Percentiles rank a stretch among this genome's conserved stretches.
Evolutionary conservation across 2,329 filamentous ascomycete species (phyloP).

Genomic region (Emmonsiellopsis sp.): DNA sequence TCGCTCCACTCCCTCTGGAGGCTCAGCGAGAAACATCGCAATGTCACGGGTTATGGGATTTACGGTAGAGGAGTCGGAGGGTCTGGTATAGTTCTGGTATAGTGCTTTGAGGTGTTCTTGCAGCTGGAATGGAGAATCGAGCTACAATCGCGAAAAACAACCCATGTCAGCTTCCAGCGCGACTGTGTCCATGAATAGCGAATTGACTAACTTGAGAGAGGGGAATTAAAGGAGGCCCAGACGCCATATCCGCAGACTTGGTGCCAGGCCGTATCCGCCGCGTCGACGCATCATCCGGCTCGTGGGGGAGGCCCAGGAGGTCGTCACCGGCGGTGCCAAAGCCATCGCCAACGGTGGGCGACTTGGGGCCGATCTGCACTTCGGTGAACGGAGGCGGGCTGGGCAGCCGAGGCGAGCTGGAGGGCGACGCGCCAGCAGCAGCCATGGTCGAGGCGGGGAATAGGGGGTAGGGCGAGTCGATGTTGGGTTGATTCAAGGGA

Average conservation of each 20-base stretch:
- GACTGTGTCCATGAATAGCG: not conserved
- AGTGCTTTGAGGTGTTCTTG: constrained; percentile 94
- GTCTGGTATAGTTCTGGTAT: constrained; percentile 70
- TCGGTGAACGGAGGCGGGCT: constrained; percentile 92
- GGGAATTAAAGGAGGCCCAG: constrained; percentile 80
- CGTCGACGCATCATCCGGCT: constrained; percentile 62
- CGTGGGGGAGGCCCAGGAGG: constrained; percentile 45
- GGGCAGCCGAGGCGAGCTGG: constrained; percentile 83
- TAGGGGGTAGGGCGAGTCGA: not conserved
- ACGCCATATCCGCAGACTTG: constrained; percentile 83
- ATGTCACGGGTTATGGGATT: constrained; percentile 66
- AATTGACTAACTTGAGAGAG: constrained; percentile 59
- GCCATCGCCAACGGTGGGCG: constrained; percentile 56
- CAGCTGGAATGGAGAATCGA: constrained; percentile 93
- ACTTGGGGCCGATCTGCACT: constrained; percentile 77
- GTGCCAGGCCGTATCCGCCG: constrained; percentile 88
- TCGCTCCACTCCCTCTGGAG: constrained; percentile 72
- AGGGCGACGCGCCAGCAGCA: constrained; percentile 40
- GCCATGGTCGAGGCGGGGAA: constrained; percentile 27
- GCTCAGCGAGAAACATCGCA: constrained; percentile 65
- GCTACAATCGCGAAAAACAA: constrained; percentile 43
- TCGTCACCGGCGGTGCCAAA: constrained; percentile 50
- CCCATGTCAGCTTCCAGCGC: constrained; percentile 1
- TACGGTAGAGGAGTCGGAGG: constrained; percentile 48
- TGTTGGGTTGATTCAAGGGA: not conserved